Conservation (phyloP, 768 basidiomycete species). For the Amanita molliuscula region DNA sequence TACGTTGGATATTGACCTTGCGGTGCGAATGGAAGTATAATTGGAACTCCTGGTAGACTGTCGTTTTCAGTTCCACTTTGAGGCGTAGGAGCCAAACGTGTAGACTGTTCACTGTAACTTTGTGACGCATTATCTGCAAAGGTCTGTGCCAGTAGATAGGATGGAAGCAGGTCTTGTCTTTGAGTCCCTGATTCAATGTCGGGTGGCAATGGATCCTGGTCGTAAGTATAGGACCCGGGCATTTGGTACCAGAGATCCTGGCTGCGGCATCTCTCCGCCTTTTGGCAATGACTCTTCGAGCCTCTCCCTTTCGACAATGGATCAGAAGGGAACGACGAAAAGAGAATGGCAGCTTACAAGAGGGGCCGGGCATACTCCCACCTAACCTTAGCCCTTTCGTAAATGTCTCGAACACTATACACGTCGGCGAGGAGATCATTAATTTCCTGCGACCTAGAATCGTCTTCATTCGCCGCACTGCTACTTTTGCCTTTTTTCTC, state of each 20-base stretch:
- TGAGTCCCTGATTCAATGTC: too few species aligned
- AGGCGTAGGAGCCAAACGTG: too few species aligned
- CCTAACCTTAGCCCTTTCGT: constrained; percentile 24
- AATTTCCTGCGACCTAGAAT: constrained; percentile 24
- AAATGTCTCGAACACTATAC: constrained; percentile 29
- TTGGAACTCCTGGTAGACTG: too few species aligned
- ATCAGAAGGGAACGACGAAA: background rate
- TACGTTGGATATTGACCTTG: too few species aligned
- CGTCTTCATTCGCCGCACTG: constrained; percentile 9
- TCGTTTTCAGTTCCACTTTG: too few species aligned
- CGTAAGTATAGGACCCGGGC: too few species aligned
- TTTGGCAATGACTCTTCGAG: constrained; percentile 10
- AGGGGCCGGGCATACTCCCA: constrained; percentile 23
- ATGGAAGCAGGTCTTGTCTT: too few species aligned
- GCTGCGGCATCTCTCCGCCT: background rate
- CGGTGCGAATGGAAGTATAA: too few species aligned
- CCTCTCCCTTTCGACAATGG: background rate
- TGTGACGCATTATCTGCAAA: too few species aligned
- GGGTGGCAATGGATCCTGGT: background rate
- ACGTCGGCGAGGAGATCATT: constrained; percentile 26
- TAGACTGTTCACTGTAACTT: too few species aligned
- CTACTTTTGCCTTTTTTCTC: background rate
- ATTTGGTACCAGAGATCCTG: background rate
- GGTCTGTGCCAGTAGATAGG: background rate
- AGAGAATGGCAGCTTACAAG: constrained; percentile 18